Evolutionary conservation across 2,329 filamentous ascomycete species (phyloP), one percentile per base, ranked within the genome.

Genomic region (Paecilomyces formosus): DNA sequence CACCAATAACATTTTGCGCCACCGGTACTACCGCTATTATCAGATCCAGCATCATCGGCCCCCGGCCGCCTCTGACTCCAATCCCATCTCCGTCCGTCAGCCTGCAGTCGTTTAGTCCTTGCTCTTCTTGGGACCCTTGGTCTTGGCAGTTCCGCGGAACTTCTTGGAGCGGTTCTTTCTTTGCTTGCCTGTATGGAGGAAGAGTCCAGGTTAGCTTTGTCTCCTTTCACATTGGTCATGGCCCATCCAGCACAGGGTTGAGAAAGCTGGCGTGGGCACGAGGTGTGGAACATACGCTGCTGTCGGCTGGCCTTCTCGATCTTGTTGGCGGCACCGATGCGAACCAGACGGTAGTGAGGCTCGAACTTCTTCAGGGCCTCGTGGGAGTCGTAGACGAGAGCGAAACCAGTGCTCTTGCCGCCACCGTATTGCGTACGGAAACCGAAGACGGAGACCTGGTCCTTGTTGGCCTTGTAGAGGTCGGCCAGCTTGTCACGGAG

Each of bases 291-390:
- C 93, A 77, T 92, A 97, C 94, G 92, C 83, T 99, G 94, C 84
- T 99, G 94, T 87, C 94, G 90, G 84, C 87, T 91, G 74, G 94
- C 87, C 85, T 92, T 93, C 89, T 99, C 94, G 79, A 91, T 85
- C 90, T 97, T 97, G 79, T 80, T 85, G 75, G 91, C 93, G 72
- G 90, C 84, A 77, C 93, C 94, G 77, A 96, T 90, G 71, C 94
- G 88, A 79, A 99, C 86, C 72, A 97, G 87, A 81, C 94, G 88
- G 89, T 97, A 97, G 82, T 89, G 88, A 74, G 94, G 94, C 88
- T 99, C 94, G 81, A 97, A 99, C 84, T 97, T 97, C 90, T 97
- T 97, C 88, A 99, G 88, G 74, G 92, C 91, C 86, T 99, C 94
- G 77, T 87, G 83, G 69, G 90, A 96, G 82, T 99, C 94, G 87